Base-by-base conservation (phyloP, 345 rosid genomes). In the Eucalyptus camaldulensis region DNA sequence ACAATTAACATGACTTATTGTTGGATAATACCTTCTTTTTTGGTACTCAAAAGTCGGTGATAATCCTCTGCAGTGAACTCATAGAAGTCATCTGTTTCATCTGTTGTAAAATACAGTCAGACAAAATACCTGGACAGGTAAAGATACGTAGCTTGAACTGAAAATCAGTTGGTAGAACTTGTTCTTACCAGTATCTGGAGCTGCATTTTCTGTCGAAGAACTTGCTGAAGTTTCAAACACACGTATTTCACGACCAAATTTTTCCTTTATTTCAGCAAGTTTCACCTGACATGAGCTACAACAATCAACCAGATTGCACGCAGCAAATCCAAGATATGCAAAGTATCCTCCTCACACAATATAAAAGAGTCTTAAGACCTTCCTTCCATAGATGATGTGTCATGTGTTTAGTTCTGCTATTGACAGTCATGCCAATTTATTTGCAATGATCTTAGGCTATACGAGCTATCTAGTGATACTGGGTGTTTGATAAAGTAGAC, bases 31-130 rank as follows among this genome's bases (percentile, higher is more conserved):
- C 99, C 99, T 90, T 93, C 94, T 91, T 96, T 98, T 92, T 93
- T 95, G 86, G 94, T 90, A 51, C 92, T 92, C 92, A 92, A 58
- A 86, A 95, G 62, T 22, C 97, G 95, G 86, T 92, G 90, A 62
- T 94, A 98, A 89, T 97, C 99, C 90, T 94, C 96, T 3, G 99
- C 91, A 49, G 98, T 97, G 93, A 98, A 94, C 92, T 97, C 98
- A 80, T 94, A 98, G 89, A 93, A 96, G 83, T 95, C 99, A 92
- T 98, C 99, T 8, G 97, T 88, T 89, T 93, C 98, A 83, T 94
- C 99, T 95, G 93, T 81, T 43, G 72, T 89, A 43, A 89, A 86
- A 89, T 76, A 29, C 65, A 88, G 72, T 25, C 56, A 80, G 88
- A 89, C 33, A 16, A 88, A 53, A 44, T 51, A 67, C 87, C 62